These are phyloP conservation scores for Apiospora aurea DNA, from an alignment of 2,329 filamentous ascomycete genomes.

Conservation along the genomic window DNA sequence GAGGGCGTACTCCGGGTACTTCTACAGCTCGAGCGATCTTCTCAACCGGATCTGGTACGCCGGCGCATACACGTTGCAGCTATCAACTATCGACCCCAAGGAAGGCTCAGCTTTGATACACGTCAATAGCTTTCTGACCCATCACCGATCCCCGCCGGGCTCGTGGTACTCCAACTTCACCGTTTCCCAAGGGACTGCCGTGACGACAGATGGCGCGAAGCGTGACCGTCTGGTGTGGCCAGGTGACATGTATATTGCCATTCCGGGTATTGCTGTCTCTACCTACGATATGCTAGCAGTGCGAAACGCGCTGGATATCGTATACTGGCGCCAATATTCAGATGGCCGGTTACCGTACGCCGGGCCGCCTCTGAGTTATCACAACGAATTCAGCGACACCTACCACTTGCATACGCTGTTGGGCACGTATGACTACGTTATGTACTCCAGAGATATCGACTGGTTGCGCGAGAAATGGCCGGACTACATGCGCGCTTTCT, in stretches of 20 bases:
- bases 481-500: conserved; percentile 41
- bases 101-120: conserved; percentile 33
- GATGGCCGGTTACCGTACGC: conserved; percentile 59
- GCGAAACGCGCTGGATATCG: conserved; percentile 55
- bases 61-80: conserved; percentile 54
- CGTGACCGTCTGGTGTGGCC: conserved; percentile 67
- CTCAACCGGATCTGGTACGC: conserved; percentile 62
- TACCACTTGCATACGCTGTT: conserved; percentile 63
- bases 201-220: conserved; percentile 61
- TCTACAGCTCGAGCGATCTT: conserved; percentile 54
- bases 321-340: conserved; percentile 53
- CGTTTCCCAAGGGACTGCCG: conserved; percentile 41
- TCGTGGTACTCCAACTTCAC: conserved; percentile 44
- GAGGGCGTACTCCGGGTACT: conserved; percentile 61
- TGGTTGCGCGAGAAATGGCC: conserved; percentile 44
- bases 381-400: conserved; percentile 47
- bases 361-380: conserved; percentile 48
- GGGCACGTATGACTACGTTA: conserved; percentile 61
- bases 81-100: conserved; percentile 40
- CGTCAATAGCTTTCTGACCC: conserved; percentile 28
- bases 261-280: conserved; percentile 60
- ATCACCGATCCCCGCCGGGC: conserved; percentile 31
- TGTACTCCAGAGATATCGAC: conserved; percentile 57
- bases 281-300: conserved; percentile 60
- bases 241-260: conserved; percentile 65